phyloP scores from a whole-genome alignment of 1,284 basidiomycete genomes.

The Cryptococcus floricola region DNA sequence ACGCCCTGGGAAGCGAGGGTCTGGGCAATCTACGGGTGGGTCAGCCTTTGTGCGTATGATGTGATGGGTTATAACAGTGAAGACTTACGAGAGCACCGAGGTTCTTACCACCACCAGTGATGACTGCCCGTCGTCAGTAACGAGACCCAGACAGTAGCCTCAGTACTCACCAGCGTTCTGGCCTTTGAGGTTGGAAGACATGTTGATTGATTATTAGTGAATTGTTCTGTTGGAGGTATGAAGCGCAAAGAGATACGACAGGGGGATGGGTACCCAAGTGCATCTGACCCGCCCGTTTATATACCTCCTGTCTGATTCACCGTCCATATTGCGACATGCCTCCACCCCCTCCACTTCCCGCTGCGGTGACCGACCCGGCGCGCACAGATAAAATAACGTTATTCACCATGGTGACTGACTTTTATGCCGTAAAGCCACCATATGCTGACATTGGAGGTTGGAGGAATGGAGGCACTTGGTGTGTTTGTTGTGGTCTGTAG shows the following conservation, averaged over 20 bases:
- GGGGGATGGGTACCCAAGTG: background rate
- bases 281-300: too few relatives aligned
- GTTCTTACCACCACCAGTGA: conserved; percentile 2
- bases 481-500: too few relatives aligned
- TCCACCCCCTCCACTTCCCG: too few relatives aligned
- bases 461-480: too few relatives aligned
- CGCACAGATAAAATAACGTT: too few relatives aligned
- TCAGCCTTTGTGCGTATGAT: background rate
- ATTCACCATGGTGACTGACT: too few relatives aligned
- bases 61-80: background rate
- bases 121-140: background rate
- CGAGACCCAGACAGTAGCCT: background rate
- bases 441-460: too few relatives aligned
- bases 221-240: background rate
- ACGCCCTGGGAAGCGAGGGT: conserved; percentile 1
- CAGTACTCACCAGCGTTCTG: background rate
- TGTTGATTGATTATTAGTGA: background rate
- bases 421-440: too few relatives aligned
- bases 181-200: background rate
- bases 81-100: conserved; percentile 3
- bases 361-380: too few relatives aligned
- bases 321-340: too few relatives aligned
- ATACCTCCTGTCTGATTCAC: too few relatives aligned
- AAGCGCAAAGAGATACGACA: too few relatives aligned
- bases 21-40: background rate